Percentiles rank a stretch among this genome's conserved stretches.
phyloP scores from a whole-genome alignment of 1,284 basidiomycete species.

The Ganoderma multipileum region DNA sequence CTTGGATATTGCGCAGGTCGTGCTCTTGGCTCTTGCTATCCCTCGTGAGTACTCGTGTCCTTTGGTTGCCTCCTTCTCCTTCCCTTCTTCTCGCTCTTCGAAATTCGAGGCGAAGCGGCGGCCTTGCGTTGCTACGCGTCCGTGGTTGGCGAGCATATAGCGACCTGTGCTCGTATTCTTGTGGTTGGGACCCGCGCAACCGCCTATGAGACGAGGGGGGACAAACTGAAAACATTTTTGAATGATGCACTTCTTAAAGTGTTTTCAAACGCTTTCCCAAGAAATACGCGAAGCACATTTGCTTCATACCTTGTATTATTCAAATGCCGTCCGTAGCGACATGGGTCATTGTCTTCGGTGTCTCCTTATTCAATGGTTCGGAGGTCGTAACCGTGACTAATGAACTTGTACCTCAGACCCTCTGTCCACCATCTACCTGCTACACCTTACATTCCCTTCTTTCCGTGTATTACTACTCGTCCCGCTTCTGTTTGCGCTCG shows the following conservation, averaged over 20 bases:
- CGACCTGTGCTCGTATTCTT: neutral
- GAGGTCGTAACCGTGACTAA: neutral
- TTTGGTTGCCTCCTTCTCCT: neutral
- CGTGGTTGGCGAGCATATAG: neutral
- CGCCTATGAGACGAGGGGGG: neutral
- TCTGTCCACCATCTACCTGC: conserved; percentile 50
- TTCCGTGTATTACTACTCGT: conserved; percentile 70
- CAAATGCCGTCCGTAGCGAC: too few species aligned
- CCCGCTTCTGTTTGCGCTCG: conserved; percentile 62
- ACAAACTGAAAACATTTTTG: too few species aligned
- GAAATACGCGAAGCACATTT: neutral
- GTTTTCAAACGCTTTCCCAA: neutral
- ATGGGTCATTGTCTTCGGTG: too few species aligned
- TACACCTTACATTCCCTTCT: conserved; percentile 69
- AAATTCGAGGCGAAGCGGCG: neutral
- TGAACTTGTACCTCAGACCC: conserved; percentile 32
- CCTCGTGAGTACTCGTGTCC: conserved; percentile 43
- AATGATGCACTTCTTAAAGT: neutral
- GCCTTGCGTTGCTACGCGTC: neutral
- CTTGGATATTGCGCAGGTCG: conserved; percentile 65
- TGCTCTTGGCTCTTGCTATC: conserved; percentile 57
- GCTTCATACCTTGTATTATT: too few species aligned
- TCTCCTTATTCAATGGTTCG: too few species aligned
- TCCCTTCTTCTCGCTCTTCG: neutral
- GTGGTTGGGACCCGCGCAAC: neutral